Conservation (phyloP, 2,329 filamentous ascomycete genomes). For the Alternaria alternata region DNA sequence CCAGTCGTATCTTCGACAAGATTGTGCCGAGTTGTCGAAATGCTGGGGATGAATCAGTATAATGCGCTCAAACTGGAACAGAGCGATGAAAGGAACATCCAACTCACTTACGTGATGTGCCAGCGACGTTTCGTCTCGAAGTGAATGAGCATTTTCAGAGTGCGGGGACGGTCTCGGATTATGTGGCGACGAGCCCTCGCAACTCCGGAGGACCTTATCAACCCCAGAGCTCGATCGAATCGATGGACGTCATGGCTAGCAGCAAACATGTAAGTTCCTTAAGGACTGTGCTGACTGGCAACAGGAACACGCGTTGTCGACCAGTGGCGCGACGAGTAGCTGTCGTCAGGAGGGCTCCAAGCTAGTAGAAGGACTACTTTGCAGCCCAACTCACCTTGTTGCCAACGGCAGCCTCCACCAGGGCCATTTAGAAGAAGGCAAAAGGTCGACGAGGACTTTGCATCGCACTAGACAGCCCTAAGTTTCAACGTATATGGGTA, state of each 20-base stretch:
- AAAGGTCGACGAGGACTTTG: background rate
- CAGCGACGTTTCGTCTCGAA: slow-evolving; percentile 15
- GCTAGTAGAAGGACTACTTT: background rate
- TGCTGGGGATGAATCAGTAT: slow-evolving; percentile 8
- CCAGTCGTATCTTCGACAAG: background rate
- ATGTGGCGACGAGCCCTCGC: slow-evolving; percentile 1
- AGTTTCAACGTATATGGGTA: background rate
- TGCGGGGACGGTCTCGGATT: slow-evolving; percentile 9
- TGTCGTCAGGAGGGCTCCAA: background rate
- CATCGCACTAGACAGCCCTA: background rate
- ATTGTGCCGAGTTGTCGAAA: background rate
- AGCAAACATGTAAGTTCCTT: background rate
- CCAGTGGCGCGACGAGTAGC: background rate
- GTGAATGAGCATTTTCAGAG: slow-evolving; percentile 18
- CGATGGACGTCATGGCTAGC: background rate
- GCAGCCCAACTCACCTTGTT: background rate
- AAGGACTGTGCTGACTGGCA: background rate
- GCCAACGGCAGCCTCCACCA: background rate
- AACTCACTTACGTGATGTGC: slow-evolving; percentile 17
- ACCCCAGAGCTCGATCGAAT: background rate
- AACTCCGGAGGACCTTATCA: slow-evolving; percentile 23
- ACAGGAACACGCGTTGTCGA: background rate
- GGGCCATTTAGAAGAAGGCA: background rate
- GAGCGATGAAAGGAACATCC: no score
- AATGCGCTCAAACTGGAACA: rapidly evolving